A percentile compares a stretch with the other conserved stretches of the same genome.
Evolutionary conservation across 2,329 filamentous ascomycete species (phyloP).

Genomic region (Pseudogymnoascus sp.): DNA sequence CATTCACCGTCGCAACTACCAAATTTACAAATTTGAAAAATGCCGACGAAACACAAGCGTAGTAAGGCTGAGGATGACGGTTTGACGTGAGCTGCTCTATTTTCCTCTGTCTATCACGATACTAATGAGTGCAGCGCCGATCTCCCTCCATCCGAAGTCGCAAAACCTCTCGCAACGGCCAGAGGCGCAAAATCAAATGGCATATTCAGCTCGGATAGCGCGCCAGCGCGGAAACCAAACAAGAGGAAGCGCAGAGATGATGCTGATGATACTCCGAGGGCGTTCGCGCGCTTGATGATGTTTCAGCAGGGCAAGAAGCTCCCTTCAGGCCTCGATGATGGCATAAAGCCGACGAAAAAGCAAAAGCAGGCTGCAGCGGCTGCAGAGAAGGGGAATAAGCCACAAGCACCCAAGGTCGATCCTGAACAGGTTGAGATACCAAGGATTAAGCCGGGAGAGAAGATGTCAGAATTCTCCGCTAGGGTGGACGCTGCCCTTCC

Average conservation of each 20-base stretch:
- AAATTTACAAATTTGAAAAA: conserved; percentile 30
- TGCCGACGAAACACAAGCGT: conserved; percentile 85
- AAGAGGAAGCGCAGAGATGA: conserved; percentile 39
- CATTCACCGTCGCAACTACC: conserved; percentile 8
- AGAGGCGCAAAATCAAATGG: conserved; percentile 34
- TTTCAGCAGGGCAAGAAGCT: conserved; percentile 53
- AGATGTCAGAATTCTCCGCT: conserved; percentile 68
- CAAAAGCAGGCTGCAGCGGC: conserved; percentile 22
- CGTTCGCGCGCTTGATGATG: conserved; percentile 79
- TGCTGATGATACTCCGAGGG: conserved; percentile 74
- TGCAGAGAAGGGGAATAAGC: conserved; percentile 18
- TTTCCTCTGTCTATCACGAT: background rate
- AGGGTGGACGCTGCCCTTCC: conserved; percentile 82
- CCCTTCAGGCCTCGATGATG: conserved; percentile 62
- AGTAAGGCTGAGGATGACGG: conserved; percentile 45
- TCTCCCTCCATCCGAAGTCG: conserved; percentile 41
- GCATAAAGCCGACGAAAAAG: conserved; percentile 34
- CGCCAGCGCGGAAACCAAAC: conserved; percentile 29
- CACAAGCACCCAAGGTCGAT: conserved; percentile 17
- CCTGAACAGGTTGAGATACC: conserved; percentile 35
- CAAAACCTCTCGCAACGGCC: conserved; percentile 39
- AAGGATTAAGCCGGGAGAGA: conserved; percentile 76
- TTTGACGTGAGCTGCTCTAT: conserved; percentile 38
- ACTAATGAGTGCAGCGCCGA: conserved; percentile 21
- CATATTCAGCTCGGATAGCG: conserved; percentile 27